phyloP scores from a whole-genome alignment of 495 filamentous ascomycete genomes.

The Trichoderma asperelloides region DNA sequence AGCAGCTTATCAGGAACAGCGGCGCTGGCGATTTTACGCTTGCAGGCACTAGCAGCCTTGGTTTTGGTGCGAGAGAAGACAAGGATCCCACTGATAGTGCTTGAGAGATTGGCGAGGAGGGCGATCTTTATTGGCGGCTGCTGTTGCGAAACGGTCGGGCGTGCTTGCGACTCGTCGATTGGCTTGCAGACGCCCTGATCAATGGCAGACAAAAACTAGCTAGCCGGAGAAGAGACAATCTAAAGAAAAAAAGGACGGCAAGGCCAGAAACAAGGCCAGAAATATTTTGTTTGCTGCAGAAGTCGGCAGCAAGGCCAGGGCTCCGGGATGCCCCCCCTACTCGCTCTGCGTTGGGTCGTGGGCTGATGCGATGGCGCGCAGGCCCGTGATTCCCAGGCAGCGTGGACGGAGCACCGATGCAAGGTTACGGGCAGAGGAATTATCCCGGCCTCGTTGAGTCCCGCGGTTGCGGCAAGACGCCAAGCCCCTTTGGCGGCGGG shows the following conservation, averaged over 20 bases:
- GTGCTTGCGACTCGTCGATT: neutral
- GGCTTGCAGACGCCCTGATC: neutral
- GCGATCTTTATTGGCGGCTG: neutral
- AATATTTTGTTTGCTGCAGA: neutral
- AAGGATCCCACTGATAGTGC: neutral
- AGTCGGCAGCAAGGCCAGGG: neutral
- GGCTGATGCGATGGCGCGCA: constrained; percentile 1
- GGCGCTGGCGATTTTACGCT: neutral
- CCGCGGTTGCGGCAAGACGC: constrained; percentile 2
- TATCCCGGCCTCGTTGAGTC: neutral
- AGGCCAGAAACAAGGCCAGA: neutral
- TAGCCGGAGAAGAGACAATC: neutral
- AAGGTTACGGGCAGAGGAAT: neutral
- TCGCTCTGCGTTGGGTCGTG: neutral
- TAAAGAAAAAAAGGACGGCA: neutral
- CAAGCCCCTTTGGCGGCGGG: constrained; percentile 5
- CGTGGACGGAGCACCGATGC: neutral
- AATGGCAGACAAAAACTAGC: neutral
- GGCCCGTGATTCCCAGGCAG: neutral
- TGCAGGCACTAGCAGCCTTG: neutral
- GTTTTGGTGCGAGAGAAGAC: neutral
- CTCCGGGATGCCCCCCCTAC: neutral
- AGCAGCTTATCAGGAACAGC: neutral
- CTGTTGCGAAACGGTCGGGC: neutral
- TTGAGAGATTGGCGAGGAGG: neutral